Percentiles rank a stretch among this genome's conserved stretches.
phyloP scores from a whole-genome alignment of 352 stramenopile species.

The Globisporangium heterothallicum region DNA sequence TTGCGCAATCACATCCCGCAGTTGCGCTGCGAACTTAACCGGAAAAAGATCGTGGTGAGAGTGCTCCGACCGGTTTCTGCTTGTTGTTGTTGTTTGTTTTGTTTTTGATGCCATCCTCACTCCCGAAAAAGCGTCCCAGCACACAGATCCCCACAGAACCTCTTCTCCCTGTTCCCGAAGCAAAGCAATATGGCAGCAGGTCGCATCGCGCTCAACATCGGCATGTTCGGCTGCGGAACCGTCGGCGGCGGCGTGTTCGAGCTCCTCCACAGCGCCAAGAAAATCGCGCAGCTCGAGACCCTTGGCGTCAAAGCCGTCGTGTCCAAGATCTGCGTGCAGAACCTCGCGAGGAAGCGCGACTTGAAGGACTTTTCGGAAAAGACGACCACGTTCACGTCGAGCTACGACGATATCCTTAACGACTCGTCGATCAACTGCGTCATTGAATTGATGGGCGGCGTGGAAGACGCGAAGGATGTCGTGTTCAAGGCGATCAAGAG shows the following conservation, averaged over 20 bases:
- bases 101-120: background rate
- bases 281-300: slow-evolving; percentile 42
- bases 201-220: slow-evolving; percentile 61
- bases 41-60: slow-evolving; percentile 6
- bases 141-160: slow-evolving; percentile 5
- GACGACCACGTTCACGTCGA: slow-evolving; percentile 55
- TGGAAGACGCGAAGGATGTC: slow-evolving; percentile 92
- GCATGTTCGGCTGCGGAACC: slow-evolving; percentile 86
- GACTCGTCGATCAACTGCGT: slow-evolving; percentile 94
- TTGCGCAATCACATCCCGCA: slow-evolving; percentile 2
- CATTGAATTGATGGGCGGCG: slow-evolving; percentile 95
- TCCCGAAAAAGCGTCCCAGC: background rate
- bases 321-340: slow-evolving; percentile 85
- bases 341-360: slow-evolving; percentile 68
- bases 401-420: slow-evolving; percentile 84
- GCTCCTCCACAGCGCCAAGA: slow-evolving; percentile 64
- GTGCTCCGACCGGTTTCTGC: background rate
- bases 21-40: background rate
- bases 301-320: slow-evolving; percentile 75
- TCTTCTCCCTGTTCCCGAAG: background rate
- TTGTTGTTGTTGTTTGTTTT: background rate
- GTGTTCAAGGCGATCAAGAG: slow-evolving; percentile 87
- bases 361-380: slow-evolving; percentile 45
- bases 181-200: slow-evolving; percentile 16
- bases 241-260: slow-evolving; percentile 87